A percentile compares a stretch with the other conserved stretches of the same genome.
Evolutionary conservation across 768 basidiomycete genomes (phyloP).

Genomic region (Royoungia palumana): DNA sequence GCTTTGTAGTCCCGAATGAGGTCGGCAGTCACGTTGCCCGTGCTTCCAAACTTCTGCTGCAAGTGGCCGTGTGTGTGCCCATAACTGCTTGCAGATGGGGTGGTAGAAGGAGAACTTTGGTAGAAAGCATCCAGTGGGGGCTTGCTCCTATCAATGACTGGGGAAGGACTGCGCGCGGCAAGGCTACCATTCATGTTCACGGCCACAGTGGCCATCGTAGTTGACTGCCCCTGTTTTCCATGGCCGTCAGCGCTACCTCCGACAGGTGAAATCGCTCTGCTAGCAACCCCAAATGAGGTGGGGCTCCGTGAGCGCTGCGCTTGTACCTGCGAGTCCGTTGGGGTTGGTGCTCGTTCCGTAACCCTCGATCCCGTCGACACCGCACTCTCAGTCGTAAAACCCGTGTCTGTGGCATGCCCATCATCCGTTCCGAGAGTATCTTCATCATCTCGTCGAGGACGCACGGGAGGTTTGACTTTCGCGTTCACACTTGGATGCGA

Average conservation of each 20-base stretch:
- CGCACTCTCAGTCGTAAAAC: slow-evolving; percentile 39
- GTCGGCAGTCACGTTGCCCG: slow-evolving; percentile 71
- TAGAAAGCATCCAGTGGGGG: slow-evolving; percentile 65
- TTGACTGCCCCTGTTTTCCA: slow-evolving; percentile 27
- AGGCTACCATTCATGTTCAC: slow-evolving; percentile 49
- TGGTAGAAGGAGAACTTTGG: slow-evolving; percentile 35
- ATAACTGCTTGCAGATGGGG: slow-evolving; percentile 51
- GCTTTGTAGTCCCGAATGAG: slow-evolving; percentile 74
- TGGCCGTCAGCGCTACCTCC: slow-evolving; percentile 26
- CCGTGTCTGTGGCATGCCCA: slow-evolving; percentile 46
- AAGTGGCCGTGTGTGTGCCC: slow-evolving; percentile 38
- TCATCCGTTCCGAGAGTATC: slow-evolving; percentile 45
- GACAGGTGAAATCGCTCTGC: slow-evolving; percentile 61
- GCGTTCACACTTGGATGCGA: slow-evolving; percentile 28
- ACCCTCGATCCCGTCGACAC: slow-evolving; percentile 29
- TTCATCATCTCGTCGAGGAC: slow-evolving; percentile 45
- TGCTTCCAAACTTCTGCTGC: slow-evolving; percentile 45
- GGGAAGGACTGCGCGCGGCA: slow-evolving; percentile 54
- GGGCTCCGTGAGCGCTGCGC: slow-evolving; percentile 56
- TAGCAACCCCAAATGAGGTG: slow-evolving; percentile 36
- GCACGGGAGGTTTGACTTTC: slow-evolving; percentile 51
- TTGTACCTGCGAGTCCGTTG: slow-evolving; percentile 39
- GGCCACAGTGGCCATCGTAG: slow-evolving; percentile 54
- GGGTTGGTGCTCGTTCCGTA: slow-evolving; percentile 53
- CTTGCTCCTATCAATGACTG: slow-evolving; percentile 49